Evolutionary conservation across 2,329 filamentous ascomycete species (phyloP).

Genomic region (Claviceps maximensis): DNA sequence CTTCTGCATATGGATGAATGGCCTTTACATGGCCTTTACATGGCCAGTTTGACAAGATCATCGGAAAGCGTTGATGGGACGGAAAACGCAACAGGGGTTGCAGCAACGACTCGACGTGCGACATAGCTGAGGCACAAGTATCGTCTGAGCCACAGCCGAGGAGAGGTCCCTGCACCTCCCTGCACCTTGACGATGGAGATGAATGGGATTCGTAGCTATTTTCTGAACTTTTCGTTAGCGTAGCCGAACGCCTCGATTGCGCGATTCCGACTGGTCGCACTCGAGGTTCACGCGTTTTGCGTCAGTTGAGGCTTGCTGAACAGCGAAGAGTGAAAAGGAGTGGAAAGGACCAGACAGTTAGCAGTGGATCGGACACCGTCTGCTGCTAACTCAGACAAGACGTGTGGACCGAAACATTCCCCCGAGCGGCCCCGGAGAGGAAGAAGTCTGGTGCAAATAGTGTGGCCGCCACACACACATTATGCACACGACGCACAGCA

Average conservation of each 20-base stretch:
- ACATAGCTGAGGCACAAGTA: conserved; percentile 32
- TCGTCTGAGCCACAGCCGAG: conserved; percentile 6
- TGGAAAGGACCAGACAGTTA: no score
- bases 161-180: conserved; percentile 2
- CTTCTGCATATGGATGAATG: not conserved
- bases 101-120: conserved; percentile 27
- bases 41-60: not conserved
- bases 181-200: not conserved
- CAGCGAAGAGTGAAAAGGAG: no score
- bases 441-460: not conserved
- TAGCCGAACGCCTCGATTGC: not conserved
- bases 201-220: not conserved
- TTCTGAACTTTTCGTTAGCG: not conserved
- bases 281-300: not conserved
- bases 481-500: not conserved
- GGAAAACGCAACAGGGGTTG: conserved; percentile 11
- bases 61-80: not conserved
- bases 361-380: not conserved
- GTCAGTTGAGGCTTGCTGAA: not conserved
- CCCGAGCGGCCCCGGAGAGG: not conserved
- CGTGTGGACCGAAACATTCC: not conserved
- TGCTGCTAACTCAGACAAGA: not conserved
- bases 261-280: not conserved
- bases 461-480: not conserved
- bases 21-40: not conserved